Evolutionary conservation across 305 asterid genomes (phyloP).

Genomic region (Fraxinus dipetala): DNA sequence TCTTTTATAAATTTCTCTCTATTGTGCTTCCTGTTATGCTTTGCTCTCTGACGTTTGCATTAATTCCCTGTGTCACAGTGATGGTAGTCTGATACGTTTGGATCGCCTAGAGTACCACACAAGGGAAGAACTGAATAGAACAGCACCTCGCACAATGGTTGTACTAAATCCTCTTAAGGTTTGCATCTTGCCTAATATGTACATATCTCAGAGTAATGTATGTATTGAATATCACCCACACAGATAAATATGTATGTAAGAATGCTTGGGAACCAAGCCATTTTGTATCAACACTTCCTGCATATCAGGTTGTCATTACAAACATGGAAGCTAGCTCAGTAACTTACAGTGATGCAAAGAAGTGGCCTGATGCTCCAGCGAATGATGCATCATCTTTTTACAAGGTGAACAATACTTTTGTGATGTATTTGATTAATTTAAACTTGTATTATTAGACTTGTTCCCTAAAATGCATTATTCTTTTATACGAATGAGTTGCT

Average conservation of each 20-base stretch:
- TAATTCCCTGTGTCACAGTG: slow-evolving; percentile 51
- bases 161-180: slow-evolving; percentile 91
- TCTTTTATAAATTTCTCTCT: not conserved
- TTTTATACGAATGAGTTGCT: not conserved
- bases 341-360: slow-evolving; percentile 83
- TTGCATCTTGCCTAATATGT: slow-evolving; percentile 13
- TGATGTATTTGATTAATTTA: not conserved
- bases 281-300: not conserved
- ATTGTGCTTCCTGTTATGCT: slow-evolving; percentile 13
- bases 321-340: slow-evolving; percentile 61
- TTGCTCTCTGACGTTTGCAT: slow-evolving; percentile 23
- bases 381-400: slow-evolving; percentile 62
- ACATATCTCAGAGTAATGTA: not conserved
- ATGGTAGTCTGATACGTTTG: slow-evolving; percentile 69
- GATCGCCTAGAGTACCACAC: slow-evolving; percentile 81
- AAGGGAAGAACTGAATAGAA: slow-evolving; percentile 83
- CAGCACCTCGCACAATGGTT: slow-evolving; percentile 79
- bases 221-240: not conserved
- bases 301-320: slow-evolving; percentile 73
- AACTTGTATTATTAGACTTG: not conserved
- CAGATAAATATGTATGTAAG: not conserved
- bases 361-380: slow-evolving; percentile 86
- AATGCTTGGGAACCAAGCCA: not conserved
- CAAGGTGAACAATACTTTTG: slow-evolving; percentile 46
- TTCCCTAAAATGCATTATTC: not conserved